Conservation (phyloP, 106 monocot genomes). For the Dendrobium catenatum region DNA sequence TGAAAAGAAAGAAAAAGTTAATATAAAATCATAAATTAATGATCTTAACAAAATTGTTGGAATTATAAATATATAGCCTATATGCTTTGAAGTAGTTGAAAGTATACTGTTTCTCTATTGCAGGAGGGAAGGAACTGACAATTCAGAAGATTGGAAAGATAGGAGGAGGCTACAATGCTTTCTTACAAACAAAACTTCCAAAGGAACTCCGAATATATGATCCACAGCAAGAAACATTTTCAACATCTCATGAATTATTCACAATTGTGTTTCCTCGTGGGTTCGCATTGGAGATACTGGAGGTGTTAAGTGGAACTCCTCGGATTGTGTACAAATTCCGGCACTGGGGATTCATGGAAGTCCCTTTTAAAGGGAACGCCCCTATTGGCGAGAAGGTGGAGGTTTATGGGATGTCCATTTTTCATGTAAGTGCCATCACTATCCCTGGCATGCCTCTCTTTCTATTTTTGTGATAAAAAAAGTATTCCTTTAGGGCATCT, state of each 20-base stretch:
- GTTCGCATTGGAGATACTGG: constrained; percentile 31
- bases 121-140: constrained; percentile 14
- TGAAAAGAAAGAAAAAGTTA: no score
- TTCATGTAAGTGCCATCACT: constrained; percentile 9
- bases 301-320: constrained; percentile 32
- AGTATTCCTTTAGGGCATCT: neutral
- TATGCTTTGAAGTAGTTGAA: no score
- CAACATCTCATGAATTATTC: constrained; percentile 13
- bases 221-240: constrained; percentile 16
- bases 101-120: no score
- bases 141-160: constrained; percentile 1
- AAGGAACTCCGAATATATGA: constrained; percentile 20
- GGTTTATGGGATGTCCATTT: constrained; percentile 22
- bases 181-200: constrained; percentile 30
- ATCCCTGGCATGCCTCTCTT: no score
- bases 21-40: no score
- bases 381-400: constrained; percentile 22
- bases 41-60: no score
- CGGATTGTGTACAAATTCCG: constrained; percentile 39
- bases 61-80: no score
- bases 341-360: constrained; percentile 46
- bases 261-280: constrained; percentile 22
- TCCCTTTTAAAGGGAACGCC: constrained; percentile 30
- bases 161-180: constrained; percentile 35
- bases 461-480: neutral